Percentiles rank a stretch among this genome's conserved stretches.
These are phyloP conservation scores for Umbelopsis vinacea DNA, from an alignment of 192 early-diverging fungal species.

Conservation along the genomic window DNA sequence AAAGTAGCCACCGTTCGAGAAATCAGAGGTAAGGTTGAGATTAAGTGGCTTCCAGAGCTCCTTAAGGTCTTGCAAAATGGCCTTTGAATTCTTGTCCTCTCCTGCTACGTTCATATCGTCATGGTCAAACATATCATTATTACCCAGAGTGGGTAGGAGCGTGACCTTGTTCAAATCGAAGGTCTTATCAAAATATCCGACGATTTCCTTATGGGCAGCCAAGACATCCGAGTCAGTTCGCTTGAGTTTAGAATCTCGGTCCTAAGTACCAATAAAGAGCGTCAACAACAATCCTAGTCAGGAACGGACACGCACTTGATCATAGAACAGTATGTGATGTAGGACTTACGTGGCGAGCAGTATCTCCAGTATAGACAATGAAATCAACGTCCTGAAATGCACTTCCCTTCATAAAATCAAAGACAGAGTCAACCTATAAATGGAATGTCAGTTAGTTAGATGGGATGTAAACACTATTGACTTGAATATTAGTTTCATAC, in stretches of 20 bases:
- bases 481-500: slow-evolving; percentile 14
- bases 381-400: slow-evolving; percentile 39
- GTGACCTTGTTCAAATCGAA: slow-evolving; percentile 22
- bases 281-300: not conserved
- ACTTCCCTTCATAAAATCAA: slow-evolving; percentile 33
- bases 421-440: slow-evolving; percentile 31
- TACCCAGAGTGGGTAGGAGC: slow-evolving; percentile 45
- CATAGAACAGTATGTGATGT: not conserved
- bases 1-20: slow-evolving; percentile 42
- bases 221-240: slow-evolving; percentile 29
- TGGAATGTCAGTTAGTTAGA: not conserved
- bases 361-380: slow-evolving; percentile 48
- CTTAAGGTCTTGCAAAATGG: slow-evolving; percentile 12
- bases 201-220: slow-evolving; percentile 24
- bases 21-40: slow-evolving; percentile 30
- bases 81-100: not conserved
- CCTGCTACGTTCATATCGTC: slow-evolving; percentile 21
- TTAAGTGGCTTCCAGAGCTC: slow-evolving; percentile 38
- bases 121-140: slow-evolving; percentile 41
- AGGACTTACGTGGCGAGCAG: slow-evolving; percentile 38
- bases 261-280: not conserved
- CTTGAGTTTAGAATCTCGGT: slow-evolving; percentile 24
- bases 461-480: not conserved
- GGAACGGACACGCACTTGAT: too few species aligned
- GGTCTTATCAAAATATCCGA: slow-evolving; percentile 26